A percentile compares a stretch with the other conserved stretches of the same genome.
Evolutionary conservation across 2,329 filamentous ascomycete genomes (phyloP).

Genomic region (Cryphonectria carpinicola): DNA sequence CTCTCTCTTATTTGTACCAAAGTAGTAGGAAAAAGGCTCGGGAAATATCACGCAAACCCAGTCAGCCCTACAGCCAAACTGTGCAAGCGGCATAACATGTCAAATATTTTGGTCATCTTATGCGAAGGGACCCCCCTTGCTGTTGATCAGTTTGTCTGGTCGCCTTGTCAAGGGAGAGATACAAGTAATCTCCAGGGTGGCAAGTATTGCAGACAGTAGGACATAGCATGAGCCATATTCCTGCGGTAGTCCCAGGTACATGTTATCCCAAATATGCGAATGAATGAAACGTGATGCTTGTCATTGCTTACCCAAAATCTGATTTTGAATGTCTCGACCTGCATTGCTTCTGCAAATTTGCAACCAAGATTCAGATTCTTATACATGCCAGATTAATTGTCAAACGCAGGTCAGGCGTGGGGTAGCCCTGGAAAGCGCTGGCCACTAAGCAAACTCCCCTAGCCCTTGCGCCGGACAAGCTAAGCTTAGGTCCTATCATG

Average conservation of each 20-base stretch:
- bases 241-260: neutral
- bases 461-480: neutral
- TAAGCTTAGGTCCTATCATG: neutral
- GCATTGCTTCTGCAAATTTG: conserved; percentile 6
- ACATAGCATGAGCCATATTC: neutral
- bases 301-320: neutral
- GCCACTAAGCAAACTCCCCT: neutral
- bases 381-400: conserved; percentile 12
- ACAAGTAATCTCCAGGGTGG: neutral
- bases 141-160: neutral
- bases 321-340: neutral
- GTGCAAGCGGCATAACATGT: neutral
- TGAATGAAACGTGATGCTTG: neutral
- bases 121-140: neutral
- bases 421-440: neutral
- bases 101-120: neutral
- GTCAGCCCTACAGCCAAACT: conserved; percentile 4
- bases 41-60: conserved; percentile 1
- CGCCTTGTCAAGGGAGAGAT: neutral
- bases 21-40: neutral
- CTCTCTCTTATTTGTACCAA: neutral
- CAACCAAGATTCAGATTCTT: neutral
- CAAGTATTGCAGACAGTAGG: neutral
- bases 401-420: conserved; percentile 4
- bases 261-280: neutral